Evolutionary conservation across 768 basidiomycete genomes (phyloP).

Genomic region (Cubamyces sp.): DNA sequence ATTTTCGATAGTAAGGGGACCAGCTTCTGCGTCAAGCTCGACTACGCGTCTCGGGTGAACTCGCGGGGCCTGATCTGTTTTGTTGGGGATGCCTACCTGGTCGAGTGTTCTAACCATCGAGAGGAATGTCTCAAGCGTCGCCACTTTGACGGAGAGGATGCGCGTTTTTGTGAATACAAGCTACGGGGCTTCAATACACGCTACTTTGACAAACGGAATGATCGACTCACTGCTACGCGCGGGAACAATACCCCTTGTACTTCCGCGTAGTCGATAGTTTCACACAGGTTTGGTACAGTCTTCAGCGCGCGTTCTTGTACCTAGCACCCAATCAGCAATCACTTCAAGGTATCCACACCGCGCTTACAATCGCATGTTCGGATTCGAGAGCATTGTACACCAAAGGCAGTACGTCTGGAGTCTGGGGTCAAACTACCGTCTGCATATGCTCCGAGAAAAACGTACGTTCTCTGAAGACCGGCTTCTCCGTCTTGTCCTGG

Average conservation of each 20-base stretch:
- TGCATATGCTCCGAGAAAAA: background rate
- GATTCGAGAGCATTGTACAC: slow-evolving; percentile 96
- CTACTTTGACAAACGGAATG: background rate
- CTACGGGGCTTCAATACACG: slow-evolving; percentile 42
- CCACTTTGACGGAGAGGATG: slow-evolving; percentile 89
- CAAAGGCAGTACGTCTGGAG: slow-evolving; percentile 88
- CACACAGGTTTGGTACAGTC: slow-evolving; percentile 84
- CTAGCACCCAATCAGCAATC: slow-evolving; percentile 40
- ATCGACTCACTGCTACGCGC: slow-evolving; percentile 78
- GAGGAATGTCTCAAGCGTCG: slow-evolving; percentile 80
- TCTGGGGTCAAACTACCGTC: background rate
- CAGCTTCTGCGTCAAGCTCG: slow-evolving; percentile 91
- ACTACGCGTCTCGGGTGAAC: slow-evolving; percentile 42
- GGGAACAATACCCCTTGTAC: slow-evolving; percentile 90
- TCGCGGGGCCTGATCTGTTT: background rate
- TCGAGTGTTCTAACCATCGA: slow-evolving; percentile 90
- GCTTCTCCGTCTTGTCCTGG: slow-evolving; percentile 87
- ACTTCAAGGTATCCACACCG: background rate
- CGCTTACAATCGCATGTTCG: slow-evolving; percentile 79
- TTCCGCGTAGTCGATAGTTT: slow-evolving; percentile 93
- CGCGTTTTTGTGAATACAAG: slow-evolving; percentile 93
- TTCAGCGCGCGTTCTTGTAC: slow-evolving; percentile 92
- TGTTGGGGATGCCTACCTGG: slow-evolving; percentile 52
- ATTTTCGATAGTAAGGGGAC: slow-evolving; percentile 95
- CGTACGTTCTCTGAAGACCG: slow-evolving; percentile 87